Base-by-base conservation (phyloP, 2,329 filamentous ascomycete species). In the Trichoderma semiorbis region DNA sequence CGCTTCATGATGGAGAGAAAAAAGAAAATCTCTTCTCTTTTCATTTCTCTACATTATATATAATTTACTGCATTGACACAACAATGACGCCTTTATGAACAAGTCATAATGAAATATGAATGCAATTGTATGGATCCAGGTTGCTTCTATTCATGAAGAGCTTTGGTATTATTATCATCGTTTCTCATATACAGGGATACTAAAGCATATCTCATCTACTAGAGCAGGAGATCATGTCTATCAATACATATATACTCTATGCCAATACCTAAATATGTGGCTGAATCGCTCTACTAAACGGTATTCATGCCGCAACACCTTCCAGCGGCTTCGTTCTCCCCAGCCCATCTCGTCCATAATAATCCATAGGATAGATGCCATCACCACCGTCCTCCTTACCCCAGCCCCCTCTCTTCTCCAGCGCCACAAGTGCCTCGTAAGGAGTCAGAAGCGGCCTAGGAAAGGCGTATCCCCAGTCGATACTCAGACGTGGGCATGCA, bases 401-500 rank as follows among this genome's bases (percentile, higher is more conserved):
- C 93, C 90, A 97, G 62, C 92, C 92, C 75, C 96, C 88, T 74
- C 88, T 89, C 73, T 90, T 90, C 3, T 92, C 94, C 62, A 99
- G 83, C n/a, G 94, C 93, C 39, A 99, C 91, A 72, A 98, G 87
- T 7, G 96, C 96, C 83, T 99, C 96, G 77, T 99, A 98, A 2
- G 96, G 95, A 67, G 95, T 98, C 78, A 99, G 82, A 72, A 99
- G 80, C 62, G 96, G 96, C 61, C 93, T 84, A 1, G 94, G 89
- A 79, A 99, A 99, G 0, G 96, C 96, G 83, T 98, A 98, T 0
- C 96, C 96, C 96, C 96, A 99, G 83, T 99, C 96, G 76, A 99
- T 99, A 81, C 95, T 98, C 79, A 99, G 79, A 64, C 96, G 85
- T n/a, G 96, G 96, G 82, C 96, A 99, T 6, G 96, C 96, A 65